Base-by-base conservation (phyloP, 495 filamentous ascomycete genomes). In the Penicillium pulvis region DNA sequence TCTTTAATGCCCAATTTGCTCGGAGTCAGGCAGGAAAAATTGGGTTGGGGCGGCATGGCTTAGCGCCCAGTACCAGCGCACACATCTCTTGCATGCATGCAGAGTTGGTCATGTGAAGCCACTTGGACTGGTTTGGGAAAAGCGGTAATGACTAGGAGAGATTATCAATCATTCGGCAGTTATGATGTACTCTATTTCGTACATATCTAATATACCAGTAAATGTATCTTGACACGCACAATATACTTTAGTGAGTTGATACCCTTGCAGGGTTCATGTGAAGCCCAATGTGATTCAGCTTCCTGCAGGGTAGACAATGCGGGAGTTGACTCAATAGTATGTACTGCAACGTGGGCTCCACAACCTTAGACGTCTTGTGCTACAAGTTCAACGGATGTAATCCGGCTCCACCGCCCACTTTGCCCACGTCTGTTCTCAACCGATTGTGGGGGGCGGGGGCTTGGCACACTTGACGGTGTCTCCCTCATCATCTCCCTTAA, bases 21-120 rank as follows among this genome's bases (percentile, higher is more conserved):
- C 20, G 51, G 19, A 28, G 51, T 62, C 53, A 59, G 63, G 63
- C 63, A 65, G 48, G 39, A 41, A 56, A 59, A 61, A 53, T 55
- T 54, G 24, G 57, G 43, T 50, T 39, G 28, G 23, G 41, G 52
- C 46, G 53, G 12, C 17, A 49, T 52, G 45, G 36, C 45, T 69
- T 60, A 67, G 64, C 66, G 64, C 64, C 56, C 49, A 44, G 33
- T 31, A 56, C 59, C 62, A 65, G 53, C 62, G 53, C 62, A 62
- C n/a, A 64, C 58, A 67, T 70, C 67, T 70, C 61, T 62, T 65
- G 64, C 64, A 66, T 67, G 73, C 74, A 76, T 76, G 74, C 72
- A 76, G 72, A 73, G 60, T 58, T 45, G 65, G 71, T 76, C 74
- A 76, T 76, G 74, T 76, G 74, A 56, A 56, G 28, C 20, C 19